Percentiles rank a stretch among this genome's conserved stretches.
These are phyloP conservation scores for Trichoderma lentiforme DNA, from an alignment of 2,329 filamentous ascomycete species.

Conservation along the genomic window DNA sequence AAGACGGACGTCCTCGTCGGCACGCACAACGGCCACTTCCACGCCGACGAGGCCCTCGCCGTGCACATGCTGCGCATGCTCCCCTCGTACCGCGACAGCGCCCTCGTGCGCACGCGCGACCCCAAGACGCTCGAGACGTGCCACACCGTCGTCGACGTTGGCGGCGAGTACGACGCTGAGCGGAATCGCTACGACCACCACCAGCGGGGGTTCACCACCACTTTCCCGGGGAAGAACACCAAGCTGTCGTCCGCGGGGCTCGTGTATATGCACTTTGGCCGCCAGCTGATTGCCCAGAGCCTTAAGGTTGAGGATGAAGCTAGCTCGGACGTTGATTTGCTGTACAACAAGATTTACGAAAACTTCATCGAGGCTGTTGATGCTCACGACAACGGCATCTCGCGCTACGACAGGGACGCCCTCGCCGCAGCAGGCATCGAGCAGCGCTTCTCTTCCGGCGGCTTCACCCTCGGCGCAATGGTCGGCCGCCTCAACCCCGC, in stretches of 20 bases:
- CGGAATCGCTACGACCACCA: constrained; percentile 91
- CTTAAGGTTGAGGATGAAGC: constrained; percentile 50
- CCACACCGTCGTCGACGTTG: constrained; percentile 97
- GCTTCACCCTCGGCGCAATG: constrained; percentile 79
- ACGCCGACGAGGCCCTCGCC: constrained; percentile 95
- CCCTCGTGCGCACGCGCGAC: constrained; percentile 84
- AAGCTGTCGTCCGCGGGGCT: constrained; percentile 93
- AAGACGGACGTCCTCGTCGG: constrained; percentile 77
- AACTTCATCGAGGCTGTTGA: constrained; percentile 95
- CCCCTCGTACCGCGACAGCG: constrained; percentile 70
- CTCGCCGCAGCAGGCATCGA: constrained; percentile 68
- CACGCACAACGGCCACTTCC: constrained; percentile 98
- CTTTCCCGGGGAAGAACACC: constrained; percentile 78
- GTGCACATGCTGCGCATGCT: constrained; percentile 93
- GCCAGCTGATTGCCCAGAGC: constrained; percentile 67
- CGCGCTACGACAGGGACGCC: constrained; percentile 69
- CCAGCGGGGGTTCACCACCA: constrained; percentile 83
- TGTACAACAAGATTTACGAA: constrained; percentile 88
- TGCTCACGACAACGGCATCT: constrained; percentile 95
- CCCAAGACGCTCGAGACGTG: constrained; percentile 72
- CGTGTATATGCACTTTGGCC: constrained; percentile 94
- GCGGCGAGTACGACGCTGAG: constrained; percentile 80
- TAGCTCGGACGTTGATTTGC: constrained; percentile 63
- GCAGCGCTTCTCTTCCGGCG: constrained; percentile 80
- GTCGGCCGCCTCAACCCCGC: constrained; percentile 77